Evolutionary conservation across 2,329 filamentous ascomycete species (phyloP), one percentile per base, ranked within the genome.

Genomic region (Zymoseptoria passerinii): DNA sequence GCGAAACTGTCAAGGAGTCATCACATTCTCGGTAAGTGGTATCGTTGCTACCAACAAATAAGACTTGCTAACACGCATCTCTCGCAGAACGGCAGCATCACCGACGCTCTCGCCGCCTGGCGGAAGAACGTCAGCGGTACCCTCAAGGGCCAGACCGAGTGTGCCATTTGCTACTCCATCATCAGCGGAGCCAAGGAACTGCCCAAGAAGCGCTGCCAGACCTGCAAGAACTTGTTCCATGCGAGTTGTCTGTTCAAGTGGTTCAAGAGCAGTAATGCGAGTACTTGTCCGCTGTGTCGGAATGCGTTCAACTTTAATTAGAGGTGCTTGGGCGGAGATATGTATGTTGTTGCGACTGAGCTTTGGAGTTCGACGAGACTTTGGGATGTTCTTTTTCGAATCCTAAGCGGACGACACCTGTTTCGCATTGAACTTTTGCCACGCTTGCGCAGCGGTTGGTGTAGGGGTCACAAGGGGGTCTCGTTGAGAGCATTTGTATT

Each of bases 161-260:
- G 94, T 71, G 90, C 94, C 8, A 97, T 97, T 71, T 66, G 65
- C 58, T 97, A 97, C 77, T 91, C 87, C 60, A 91, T 99, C 70
- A 90, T 99, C 63, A 90, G 90, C 18, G 84, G 83, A 7, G 92
- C 96, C 72, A 89, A 89, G 78, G 88, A 88, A 73, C 84, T 95
- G 72, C 94, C 94, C 0, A 92, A 94, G 72, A 97, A 97, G 80
- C 81, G 84, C 56, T 99, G 94, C 73, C 80, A 82, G 52, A 97
- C 92, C 1, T 99, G 94, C 80, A 92, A 91, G 79, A 92, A 99
- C 74, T 78, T 89, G 55, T 99, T 97, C 78, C 94, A 99, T 74
- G 83, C 87, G 0, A 83, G 83, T 2, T 99, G 94, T 76, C 75
- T 99, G 75, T 96, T 90, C 78, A 92, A 92, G 75, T 99, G 94